A percentile compares a stretch with the other conserved stretches of the same genome.
Evolutionary conservation across 2,329 filamentous ascomycete species (phyloP).

Genomic region (Cephalotrichum gorgonifer): DNA sequence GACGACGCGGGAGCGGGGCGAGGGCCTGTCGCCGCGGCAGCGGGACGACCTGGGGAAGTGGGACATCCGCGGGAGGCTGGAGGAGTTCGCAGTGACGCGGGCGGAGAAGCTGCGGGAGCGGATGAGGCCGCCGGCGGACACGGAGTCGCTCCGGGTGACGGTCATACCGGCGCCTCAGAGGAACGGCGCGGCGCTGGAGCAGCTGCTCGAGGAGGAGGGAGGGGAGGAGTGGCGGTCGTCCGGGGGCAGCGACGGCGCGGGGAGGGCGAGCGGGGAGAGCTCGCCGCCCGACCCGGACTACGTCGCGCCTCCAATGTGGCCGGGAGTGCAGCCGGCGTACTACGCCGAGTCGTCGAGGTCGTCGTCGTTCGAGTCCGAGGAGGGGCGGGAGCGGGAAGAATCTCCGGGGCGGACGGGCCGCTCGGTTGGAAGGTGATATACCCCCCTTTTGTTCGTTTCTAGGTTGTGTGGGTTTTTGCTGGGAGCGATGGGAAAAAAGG

Average conservation of each 20-base stretch:
- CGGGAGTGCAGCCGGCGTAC: slow-evolving; percentile 18
- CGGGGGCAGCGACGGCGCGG: neutral
- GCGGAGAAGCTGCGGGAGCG: slow-evolving; percentile 49
- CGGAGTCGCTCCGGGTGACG: slow-evolving; percentile 44
- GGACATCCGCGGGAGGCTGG: slow-evolving; percentile 46
- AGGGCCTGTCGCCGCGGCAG: slow-evolving; percentile 8
- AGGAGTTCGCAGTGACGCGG: slow-evolving; percentile 51
- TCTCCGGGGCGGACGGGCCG: too few species aligned
- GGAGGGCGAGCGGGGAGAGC: slow-evolving; percentile 6
- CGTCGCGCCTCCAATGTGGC: slow-evolving; percentile 28
- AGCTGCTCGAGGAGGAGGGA: slow-evolving; percentile 43
- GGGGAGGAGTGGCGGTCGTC: neutral
- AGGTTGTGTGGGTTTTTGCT: too few species aligned
- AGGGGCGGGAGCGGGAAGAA: neutral
- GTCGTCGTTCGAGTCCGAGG: neutral
- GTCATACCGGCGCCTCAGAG: slow-evolving; percentile 53
- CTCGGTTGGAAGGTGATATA: too few species aligned
- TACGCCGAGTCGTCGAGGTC: neutral
- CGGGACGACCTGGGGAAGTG: slow-evolving; percentile 27
- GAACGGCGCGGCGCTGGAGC: slow-evolving; percentile 44
- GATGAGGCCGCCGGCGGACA: slow-evolving; percentile 41
- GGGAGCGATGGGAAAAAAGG: too few species aligned
- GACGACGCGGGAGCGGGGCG: slow-evolving; percentile 1
- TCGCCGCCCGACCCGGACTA: neutral
- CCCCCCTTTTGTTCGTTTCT: too few species aligned